Evolutionary conservation across 331 rosid genomes (phyloP).

Genomic region (Rosa hybrid): DNA sequence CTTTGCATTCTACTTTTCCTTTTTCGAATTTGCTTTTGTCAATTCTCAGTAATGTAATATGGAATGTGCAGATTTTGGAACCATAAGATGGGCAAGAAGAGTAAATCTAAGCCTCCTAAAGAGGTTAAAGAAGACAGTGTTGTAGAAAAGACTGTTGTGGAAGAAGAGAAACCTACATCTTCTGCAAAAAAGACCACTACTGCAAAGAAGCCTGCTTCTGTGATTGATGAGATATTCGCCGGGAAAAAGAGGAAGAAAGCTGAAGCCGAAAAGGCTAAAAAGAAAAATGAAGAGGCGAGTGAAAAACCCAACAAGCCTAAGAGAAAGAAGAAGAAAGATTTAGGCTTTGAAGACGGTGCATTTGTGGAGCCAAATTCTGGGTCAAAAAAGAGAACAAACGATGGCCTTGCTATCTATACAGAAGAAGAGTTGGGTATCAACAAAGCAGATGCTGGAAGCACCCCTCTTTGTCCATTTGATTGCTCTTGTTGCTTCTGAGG

Average conservation of each 20-base stretch:
- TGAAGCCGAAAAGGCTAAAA: constrained; percentile 23
- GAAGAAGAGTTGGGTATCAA: constrained; percentile 70
- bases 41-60: background rate
- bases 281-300: constrained; percentile 20
- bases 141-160: constrained; percentile 30
- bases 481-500: constrained; percentile 81
- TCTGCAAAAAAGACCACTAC: constrained; percentile 30
- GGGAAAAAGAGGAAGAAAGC: constrained; percentile 67
- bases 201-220: constrained; percentile 37
- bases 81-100: constrained; percentile 33
- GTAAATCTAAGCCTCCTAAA: constrained; percentile 25
- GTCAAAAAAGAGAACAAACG: constrained; percentile 50
- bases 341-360: constrained; percentile 29
- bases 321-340: constrained; percentile 34
- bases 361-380: constrained; percentile 38
- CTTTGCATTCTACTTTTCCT: background rate
- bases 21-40: no score
- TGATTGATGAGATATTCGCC: constrained; percentile 69
- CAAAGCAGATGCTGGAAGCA: constrained; percentile 66
- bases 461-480: constrained; percentile 87
- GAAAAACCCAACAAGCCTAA: constrained; percentile 32
- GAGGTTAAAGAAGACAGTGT: constrained; percentile 28
- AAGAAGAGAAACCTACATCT: constrained; percentile 42
- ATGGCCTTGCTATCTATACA: constrained; percentile 61
- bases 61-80: constrained; percentile 1